Evolutionary conservation across 345 rosid species (phyloP).

Genomic region (Diplotaxis tenuifolia): DNA sequence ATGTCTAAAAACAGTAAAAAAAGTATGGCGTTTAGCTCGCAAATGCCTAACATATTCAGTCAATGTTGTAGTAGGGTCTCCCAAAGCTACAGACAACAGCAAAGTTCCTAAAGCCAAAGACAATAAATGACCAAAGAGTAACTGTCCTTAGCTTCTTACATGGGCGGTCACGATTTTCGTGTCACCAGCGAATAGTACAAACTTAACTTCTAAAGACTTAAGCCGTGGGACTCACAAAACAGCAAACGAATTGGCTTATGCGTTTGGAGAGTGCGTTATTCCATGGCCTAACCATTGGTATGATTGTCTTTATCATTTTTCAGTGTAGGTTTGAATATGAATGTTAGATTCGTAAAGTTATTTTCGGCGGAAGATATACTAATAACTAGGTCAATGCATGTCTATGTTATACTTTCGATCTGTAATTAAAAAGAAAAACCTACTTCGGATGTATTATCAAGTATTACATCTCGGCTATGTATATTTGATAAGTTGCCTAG

Average conservation of each 20-base stretch:
- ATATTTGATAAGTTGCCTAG: neutral
- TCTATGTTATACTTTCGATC: neutral
- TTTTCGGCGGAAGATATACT: neutral
- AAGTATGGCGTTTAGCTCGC: neutral
- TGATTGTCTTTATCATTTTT: neutral
- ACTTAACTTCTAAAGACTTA: too few species aligned
- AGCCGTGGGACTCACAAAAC: too few species aligned
- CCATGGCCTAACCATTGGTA: neutral
- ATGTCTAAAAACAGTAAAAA: neutral
- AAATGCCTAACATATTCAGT: neutral
- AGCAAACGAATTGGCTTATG: neutral
- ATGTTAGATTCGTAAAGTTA: neutral
- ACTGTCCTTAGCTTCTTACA: neutral
- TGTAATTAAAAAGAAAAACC: neutral
- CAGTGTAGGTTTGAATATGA: neutral
- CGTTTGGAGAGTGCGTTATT: neutral
- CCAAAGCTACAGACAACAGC: constrained; percentile 5
- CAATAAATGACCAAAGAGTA: neutral
- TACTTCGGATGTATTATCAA: neutral
- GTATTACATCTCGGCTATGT: neutral
- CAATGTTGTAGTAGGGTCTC: neutral
- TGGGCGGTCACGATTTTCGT: too few species aligned
- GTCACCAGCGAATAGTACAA: too few species aligned
- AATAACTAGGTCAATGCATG: neutral
- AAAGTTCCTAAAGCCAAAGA: neutral